Evolutionary conservation across 441 rosid genomes (phyloP), one percentile per base, ranked within the genome.

Genomic region (Populus hybrid): DNA sequence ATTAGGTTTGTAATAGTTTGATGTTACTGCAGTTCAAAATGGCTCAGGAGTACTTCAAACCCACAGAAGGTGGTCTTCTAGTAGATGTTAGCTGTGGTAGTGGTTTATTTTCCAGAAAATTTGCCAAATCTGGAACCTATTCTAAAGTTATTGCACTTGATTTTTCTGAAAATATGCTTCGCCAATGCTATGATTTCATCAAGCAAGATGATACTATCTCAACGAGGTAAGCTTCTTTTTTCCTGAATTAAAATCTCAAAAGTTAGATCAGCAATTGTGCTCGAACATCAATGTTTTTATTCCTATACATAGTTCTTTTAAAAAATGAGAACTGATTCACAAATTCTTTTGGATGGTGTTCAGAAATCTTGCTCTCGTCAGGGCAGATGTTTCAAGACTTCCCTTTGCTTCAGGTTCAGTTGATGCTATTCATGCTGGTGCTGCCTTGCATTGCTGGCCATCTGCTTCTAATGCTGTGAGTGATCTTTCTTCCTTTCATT

Each of bases 21-120:
- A 64, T 73, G 50, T 40, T 45, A 73, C 33, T 89, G 92, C 93
- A 95, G 99, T 95, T 92, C 84, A 85, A 86, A 82, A 91, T 90
- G 99, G 99, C 99, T 79, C 97, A 91, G 87, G 91, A 88, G 79
- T 90, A 90, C 86, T 91, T 95, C 79, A 90, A 89, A 89, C 85
- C 91, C 64, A 86, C 86, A 69, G 87, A 91, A 88, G 95, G 93
- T 67, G 97, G 99, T 20, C 77, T 92, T 79, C 84, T 95, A 68
- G 94, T 93, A 26, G 98, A 95, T 89, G 98, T 92, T 73, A 93
- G 97, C 83, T 95, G 94, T 59, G 99, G 99, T 69, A 95, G 98
- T 73, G 98, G 99, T 82, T 86, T 93, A 78, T 93, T 95, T 79
- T 88, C 98, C 12, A 82, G 98, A 67, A 95, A 94, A 83, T 93